Evolutionary conservation across 345 rosid species (phyloP).

Genomic region (Leavenworthia alabamica): DNA sequence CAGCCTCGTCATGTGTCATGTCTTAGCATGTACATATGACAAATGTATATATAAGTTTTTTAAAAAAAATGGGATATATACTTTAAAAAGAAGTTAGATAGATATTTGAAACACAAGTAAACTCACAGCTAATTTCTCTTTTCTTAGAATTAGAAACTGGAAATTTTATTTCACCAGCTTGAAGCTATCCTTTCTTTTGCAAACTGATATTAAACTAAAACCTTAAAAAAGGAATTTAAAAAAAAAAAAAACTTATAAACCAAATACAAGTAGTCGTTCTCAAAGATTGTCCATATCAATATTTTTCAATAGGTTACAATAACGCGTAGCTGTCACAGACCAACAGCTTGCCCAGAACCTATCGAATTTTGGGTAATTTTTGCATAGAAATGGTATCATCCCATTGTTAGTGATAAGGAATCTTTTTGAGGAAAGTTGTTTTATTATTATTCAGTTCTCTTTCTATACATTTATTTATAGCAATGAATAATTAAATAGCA

Average conservation of each 20-base stretch:
- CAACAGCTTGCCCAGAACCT: conserved; percentile 33
- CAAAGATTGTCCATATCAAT: conserved; percentile 36
- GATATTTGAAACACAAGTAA: background rate
- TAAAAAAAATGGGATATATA: background rate
- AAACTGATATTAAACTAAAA: conserved; percentile 23
- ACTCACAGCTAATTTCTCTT: background rate
- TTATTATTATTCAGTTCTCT: conserved; percentile 21
- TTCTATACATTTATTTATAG: conserved; percentile 22
- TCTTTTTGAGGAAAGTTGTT: conserved; percentile 34
- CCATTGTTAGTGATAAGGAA: conserved; percentile 34
- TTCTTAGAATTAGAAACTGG: background rate
- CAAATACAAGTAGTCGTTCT: conserved; percentile 26
- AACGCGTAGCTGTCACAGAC: conserved; percentile 35
- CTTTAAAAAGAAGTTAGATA: background rate
- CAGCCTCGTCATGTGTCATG: conserved; percentile 15
- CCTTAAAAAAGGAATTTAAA: conserved; percentile 21
- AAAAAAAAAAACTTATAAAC: conserved; percentile 20
- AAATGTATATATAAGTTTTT: background rate
- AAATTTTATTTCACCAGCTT: conserved; percentile 5
- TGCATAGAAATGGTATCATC: conserved; percentile 35
- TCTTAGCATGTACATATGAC: conserved; percentile 4
- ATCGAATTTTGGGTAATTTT: conserved; percentile 26
- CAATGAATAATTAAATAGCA: background rate
- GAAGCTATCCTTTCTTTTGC: background rate
- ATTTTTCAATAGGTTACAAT: conserved; percentile 30